phyloP scores from a whole-genome alignment of 768 basidiomycete species.

The Leccinum subgranulosum region DNA sequence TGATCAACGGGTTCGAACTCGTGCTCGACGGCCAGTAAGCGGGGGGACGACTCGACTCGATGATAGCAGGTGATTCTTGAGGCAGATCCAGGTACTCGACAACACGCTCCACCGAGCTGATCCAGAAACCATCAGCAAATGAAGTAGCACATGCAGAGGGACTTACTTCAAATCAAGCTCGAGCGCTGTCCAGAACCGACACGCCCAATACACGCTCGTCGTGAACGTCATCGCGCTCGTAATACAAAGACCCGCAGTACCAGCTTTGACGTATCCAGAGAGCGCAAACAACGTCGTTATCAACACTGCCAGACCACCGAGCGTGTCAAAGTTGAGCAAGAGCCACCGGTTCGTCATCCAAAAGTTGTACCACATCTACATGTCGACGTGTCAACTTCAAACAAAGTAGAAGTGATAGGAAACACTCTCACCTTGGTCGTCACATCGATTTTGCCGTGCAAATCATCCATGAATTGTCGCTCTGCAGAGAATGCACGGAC shows the following conservation, averaged over 20 bases:
- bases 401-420: neutral
- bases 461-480: constrained; percentile 65
- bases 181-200: constrained; percentile 51
- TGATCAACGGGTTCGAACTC: constrained; percentile 53
- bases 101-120: constrained; percentile 84
- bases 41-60: constrained; percentile 73
- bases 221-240: constrained; percentile 70
- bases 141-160: neutral
- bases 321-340: constrained; percentile 74
- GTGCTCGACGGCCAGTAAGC: constrained; percentile 91
- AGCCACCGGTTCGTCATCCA: constrained; percentile 94
- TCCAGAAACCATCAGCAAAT: neutral
- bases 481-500: constrained; percentile 90
- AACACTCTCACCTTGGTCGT: constrained; percentile 61
- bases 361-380: constrained; percentile 75
- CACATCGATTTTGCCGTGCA: constrained; percentile 70
- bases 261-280: constrained; percentile 53
- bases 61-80: constrained; percentile 77
- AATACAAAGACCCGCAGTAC: constrained; percentile 70
- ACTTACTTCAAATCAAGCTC: constrained; percentile 76
- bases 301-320: constrained; percentile 72
- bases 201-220: constrained; percentile 47
- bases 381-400: neutral
- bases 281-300: constrained; percentile 77
- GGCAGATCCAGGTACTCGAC: constrained; percentile 89